Conservation (phyloP, 768 basidiomycete species). For the Pholiota molesta region DNA sequence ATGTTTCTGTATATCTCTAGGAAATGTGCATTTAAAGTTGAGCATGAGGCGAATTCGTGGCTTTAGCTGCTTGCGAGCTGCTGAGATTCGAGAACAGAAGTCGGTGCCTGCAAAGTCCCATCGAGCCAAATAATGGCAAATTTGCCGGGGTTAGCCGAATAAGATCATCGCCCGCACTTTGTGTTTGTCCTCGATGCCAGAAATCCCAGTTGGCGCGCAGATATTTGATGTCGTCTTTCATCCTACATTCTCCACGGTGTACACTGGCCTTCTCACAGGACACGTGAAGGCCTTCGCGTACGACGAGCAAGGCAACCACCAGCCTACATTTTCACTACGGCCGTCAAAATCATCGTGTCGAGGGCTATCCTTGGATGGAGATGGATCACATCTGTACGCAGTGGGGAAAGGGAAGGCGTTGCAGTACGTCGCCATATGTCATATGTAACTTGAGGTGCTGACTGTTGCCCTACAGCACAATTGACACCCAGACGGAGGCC, state of each 20-base stretch:
- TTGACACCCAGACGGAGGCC: conserved; percentile 66
- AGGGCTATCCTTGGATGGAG: conserved; percentile 64
- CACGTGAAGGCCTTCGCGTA: conserved; percentile 83
- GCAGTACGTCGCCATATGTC: conserved; percentile 53
- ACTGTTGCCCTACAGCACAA: conserved; percentile 46
- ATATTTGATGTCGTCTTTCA: conserved; percentile 92
- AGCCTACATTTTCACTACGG: conserved; percentile 59
- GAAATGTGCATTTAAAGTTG: not conserved
- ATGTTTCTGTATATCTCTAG: not conserved
- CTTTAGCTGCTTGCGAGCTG: not conserved
- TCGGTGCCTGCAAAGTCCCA: conserved; percentile 5
- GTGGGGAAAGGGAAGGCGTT: conserved; percentile 83
- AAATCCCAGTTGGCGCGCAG: conserved; percentile 75
- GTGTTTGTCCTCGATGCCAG: conserved; percentile 40
- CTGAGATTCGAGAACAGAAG: not conserved
- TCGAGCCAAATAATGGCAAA: conserved; percentile 20
- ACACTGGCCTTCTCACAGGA: conserved; percentile 79
- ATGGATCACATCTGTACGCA: conserved; percentile 72
- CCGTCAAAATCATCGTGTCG: conserved; percentile 88
- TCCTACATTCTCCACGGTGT: conserved; percentile 71
- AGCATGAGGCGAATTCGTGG: not conserved
- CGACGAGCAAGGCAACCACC: conserved; percentile 65
- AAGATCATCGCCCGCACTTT: conserved; percentile 6
- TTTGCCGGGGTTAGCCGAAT: conserved; percentile 20
- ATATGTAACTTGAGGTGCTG: conserved; percentile 8